Evolutionary conservation across 169 alveolate species (phyloP), one percentile per base, ranked within the genome.

Genomic region (Pseudocohnilembus persalinus): DNA sequence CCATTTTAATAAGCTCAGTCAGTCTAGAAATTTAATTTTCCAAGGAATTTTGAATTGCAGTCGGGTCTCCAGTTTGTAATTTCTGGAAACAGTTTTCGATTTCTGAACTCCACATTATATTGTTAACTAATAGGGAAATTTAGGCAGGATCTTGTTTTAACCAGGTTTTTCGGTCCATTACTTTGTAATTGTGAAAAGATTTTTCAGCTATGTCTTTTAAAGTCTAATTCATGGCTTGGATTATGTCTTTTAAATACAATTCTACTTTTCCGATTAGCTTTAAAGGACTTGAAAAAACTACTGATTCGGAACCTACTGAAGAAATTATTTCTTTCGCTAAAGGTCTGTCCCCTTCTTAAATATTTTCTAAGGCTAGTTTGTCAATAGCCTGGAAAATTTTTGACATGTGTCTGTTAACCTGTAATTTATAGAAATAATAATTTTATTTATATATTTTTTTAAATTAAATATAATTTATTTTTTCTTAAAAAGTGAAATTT

Each of bases 351-450:
- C 90, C 83, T n/a, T 92, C 95, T 74, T 93, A 95, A 81, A 92
- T 96, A 30, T 93, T 96, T 91, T 96, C 95, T 91, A 97, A 89
- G 80, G 89, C 92, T 84, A 97, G 90, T 32, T 92, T 90, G 82
- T 97, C 97, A 83, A 97, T 96, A 73, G 99, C 98, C 82, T 96
- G 95, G 95, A 98, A 97, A 84, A 98, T 96, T 94, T 98, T 98
- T 32, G 98, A 96, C 96, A 97, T 97, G 92, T 98, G 99, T 72
- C 95, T 97, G 96, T 96, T 97, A 49, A 49, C 4, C 20, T 11
- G 20, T 11, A 11, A 49, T 11, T 49, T 49, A 49, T 49, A 49
- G 20, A 49, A 49, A 49, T 49, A 49, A 49, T 49, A 49, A 49
- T 49, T 49, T 49, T 49, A 49, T 11, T 49, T 49, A 11, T 11